Evolutionary conservation across 768 basidiomycete genomes (phyloP).

Genomic region (Psilocybe tampanensis): DNA sequence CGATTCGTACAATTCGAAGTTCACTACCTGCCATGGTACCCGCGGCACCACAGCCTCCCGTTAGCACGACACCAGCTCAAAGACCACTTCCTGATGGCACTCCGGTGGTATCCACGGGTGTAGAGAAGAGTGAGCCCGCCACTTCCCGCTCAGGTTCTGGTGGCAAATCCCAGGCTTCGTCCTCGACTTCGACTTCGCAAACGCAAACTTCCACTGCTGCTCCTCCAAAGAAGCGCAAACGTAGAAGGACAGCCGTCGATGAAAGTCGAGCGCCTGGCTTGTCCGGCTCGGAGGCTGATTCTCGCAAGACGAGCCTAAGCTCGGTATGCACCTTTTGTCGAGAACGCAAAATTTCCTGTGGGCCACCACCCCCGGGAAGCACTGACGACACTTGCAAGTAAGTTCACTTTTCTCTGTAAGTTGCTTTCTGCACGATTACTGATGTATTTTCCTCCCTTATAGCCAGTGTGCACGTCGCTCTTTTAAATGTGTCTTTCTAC

Average conservation of each 20-base stretch:
- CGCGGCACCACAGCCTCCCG: background rate
- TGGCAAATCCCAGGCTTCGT: background rate
- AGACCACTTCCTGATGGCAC: background rate
- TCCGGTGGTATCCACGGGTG: background rate
- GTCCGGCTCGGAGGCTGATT: slow-evolving; percentile 7
- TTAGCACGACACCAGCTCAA: background rate
- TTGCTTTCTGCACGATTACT: background rate
- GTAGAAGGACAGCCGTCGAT: background rate
- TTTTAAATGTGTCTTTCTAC: slow-evolving; percentile 15
- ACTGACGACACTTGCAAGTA: slow-evolving; percentile 54
- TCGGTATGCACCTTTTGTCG: slow-evolving; percentile 43
- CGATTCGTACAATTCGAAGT: background rate
- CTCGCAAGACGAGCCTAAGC: slow-evolving; percentile 29
- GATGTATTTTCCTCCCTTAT: slow-evolving; percentile 18
- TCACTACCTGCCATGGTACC: background rate
- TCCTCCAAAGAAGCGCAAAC: slow-evolving; percentile 7
- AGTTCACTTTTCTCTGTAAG: slow-evolving; percentile 27
- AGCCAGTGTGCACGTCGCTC: slow-evolving; percentile 21
- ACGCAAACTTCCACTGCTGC: background rate
- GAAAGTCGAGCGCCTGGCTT: background rate
- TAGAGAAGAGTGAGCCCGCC: background rate
- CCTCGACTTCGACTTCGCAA: background rate
- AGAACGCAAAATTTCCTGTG: slow-evolving; percentile 45
- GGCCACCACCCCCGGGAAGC: slow-evolving; percentile 33
- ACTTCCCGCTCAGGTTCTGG: background rate